These are phyloP conservation scores for Fusarium subtropicale DNA, from an alignment of 2,329 filamentous ascomycete genomes.

Conservation along the genomic window DNA sequence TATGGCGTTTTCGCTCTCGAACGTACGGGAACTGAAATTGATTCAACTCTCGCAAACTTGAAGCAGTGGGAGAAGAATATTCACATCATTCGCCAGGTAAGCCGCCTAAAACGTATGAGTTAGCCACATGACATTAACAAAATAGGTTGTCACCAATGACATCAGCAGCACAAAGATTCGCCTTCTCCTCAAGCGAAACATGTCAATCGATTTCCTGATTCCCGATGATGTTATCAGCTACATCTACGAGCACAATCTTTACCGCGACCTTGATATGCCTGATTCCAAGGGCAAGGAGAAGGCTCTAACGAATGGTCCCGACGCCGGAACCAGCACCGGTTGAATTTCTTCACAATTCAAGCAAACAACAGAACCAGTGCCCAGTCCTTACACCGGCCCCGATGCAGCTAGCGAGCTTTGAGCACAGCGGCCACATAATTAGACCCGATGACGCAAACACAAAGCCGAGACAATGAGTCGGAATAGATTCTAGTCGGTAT, in stretches of 20 bases:
- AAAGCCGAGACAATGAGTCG: conserved; percentile 18
- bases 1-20: conserved; percentile 91
- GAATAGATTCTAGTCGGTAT: conserved; percentile 17
- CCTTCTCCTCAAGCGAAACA: conserved; percentile 79
- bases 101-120: not conserved
- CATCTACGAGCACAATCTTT: conserved; percentile 75
- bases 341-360: conserved; percentile 32
- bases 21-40: conserved; percentile 86
- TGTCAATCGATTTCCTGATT: conserved; percentile 80
- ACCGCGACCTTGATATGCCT: conserved; percentile 61
- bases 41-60: conserved; percentile 85
- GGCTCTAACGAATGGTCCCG: conserved; percentile 16
- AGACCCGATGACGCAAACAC: conserved; percentile 21
- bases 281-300: conserved; percentile 45
- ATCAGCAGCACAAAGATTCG: conserved; percentile 86
- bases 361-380: conserved; percentile 21
- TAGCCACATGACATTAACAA: conserved; percentile 17
- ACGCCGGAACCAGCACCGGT: conserved; percentile 46
- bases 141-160: conserved; percentile 80
- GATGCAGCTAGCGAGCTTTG: conserved; percentile 14
- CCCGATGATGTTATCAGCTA: conserved; percentile 81
- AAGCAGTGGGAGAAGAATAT: conserved; percentile 88
- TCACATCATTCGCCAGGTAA: conserved; percentile 76
- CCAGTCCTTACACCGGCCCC: conserved; percentile 5
- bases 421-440: conserved; percentile 6